These are phyloP conservation scores for Fusarium avenaceum DNA, from an alignment of 2,329 filamentous ascomycete genomes.

Conservation along the genomic window DNA sequence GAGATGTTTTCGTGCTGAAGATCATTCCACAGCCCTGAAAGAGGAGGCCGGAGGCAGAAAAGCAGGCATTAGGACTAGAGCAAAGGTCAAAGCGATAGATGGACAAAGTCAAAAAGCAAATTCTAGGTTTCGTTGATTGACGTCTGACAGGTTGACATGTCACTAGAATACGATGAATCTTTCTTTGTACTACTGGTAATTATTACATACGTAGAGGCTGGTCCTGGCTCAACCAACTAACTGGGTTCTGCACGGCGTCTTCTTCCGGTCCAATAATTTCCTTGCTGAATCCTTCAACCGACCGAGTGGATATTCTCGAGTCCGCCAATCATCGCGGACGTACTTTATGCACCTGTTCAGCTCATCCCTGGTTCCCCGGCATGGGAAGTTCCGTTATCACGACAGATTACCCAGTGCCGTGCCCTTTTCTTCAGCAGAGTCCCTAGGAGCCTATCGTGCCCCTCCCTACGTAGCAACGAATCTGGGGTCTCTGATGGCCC, in stretches of 20 bases:
- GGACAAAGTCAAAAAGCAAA: neutral
- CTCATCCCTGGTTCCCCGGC: too few relatives aligned
- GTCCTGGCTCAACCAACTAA: neutral
- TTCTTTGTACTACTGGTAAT: too few relatives aligned
- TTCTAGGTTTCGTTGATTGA: neutral
- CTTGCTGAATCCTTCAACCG: neutral
- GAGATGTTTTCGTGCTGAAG: neutral
- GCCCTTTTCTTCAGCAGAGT: neutral
- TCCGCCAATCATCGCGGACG: neutral
- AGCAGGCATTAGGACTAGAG: neutral
- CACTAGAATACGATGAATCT: neutral
- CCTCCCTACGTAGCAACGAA: neutral
- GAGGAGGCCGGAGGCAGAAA: neutral
- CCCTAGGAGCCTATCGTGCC: neutral
- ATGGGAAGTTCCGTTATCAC: too few relatives aligned
- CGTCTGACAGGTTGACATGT: neutral
- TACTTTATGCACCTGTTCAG: too few relatives aligned
- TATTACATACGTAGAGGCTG: too few relatives aligned
- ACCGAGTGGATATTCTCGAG: neutral
- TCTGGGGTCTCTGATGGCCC: conserved; percentile 6
- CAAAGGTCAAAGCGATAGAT: neutral
- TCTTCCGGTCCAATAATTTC: neutral
- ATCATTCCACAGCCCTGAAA: neutral
- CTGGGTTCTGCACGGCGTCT: neutral
- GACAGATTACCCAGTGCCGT: too few relatives aligned